A percentile compares a stretch with the other conserved stretches of the same genome.
phyloP scores from a whole-genome alignment of 495 filamentous ascomycete genomes.

The Immersiella caudata region DNA sequence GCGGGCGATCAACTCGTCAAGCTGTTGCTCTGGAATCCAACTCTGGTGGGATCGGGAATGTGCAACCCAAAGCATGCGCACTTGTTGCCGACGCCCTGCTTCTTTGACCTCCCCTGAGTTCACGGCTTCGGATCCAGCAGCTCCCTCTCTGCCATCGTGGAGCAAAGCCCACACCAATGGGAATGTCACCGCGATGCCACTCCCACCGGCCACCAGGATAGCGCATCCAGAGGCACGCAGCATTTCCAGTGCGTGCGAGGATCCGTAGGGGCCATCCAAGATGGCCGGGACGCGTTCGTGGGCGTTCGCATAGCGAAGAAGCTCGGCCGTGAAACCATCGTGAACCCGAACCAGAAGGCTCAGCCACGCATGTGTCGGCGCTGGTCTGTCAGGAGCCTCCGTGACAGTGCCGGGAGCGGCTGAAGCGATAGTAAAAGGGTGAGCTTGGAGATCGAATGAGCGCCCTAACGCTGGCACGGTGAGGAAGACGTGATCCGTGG shows the following conservation, averaged over 20 bases:
- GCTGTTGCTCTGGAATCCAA: slow-evolving; percentile 53
- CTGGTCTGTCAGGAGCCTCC: slow-evolving; percentile 24
- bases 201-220: slow-evolving; percentile 64
- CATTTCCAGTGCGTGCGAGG: slow-evolving; percentile 36
- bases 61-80: slow-evolving; percentile 62
- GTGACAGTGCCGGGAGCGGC: slow-evolving; percentile 40
- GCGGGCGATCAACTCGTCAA: slow-evolving; percentile 45
- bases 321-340: slow-evolving; percentile 58
- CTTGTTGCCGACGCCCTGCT: slow-evolving; percentile 33
- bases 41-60: slow-evolving; percentile 51
- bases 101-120: neutral
- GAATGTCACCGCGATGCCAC: slow-evolving; percentile 63
- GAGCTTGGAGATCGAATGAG: slow-evolving; percentile 48
- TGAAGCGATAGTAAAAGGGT: slow-evolving; percentile 64
- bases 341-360: slow-evolving; percentile 58
- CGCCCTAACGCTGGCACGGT: slow-evolving; percentile 53
- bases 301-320: slow-evolving; percentile 52
- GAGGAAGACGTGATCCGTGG: slow-evolving; percentile 63
- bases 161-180: slow-evolving; percentile 44
- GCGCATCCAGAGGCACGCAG: slow-evolving; percentile 45
- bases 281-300: slow-evolving; percentile 43
- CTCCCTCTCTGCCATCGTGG: slow-evolving; percentile 1
- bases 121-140: neutral
- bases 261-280: slow-evolving; percentile 64
- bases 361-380: slow-evolving; percentile 46